Percentiles rank a stretch among this genome's conserved stretches.
phyloP scores from a whole-genome alignment of 78 protist species.

The Dictyostelium citrinum region DNA sequence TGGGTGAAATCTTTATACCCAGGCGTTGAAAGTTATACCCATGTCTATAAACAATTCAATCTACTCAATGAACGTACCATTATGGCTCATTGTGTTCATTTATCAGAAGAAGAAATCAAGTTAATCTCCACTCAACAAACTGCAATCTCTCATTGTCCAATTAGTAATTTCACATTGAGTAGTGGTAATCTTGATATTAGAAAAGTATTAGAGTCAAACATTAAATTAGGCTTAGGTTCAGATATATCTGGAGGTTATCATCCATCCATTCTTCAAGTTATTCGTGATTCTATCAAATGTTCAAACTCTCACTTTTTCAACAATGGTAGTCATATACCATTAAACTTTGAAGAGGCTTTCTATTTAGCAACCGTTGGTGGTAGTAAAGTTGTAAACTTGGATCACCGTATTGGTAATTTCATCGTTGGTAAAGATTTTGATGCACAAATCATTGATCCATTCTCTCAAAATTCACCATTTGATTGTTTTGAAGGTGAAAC shows the following conservation, averaged over 20 bases:
- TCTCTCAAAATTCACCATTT: constrained; percentile 55
- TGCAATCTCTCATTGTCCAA: constrained; percentile 89
- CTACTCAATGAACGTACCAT: constrained; percentile 80
- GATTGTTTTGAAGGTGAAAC: constrained; percentile 78
- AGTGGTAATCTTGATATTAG: constrained; percentile 75
- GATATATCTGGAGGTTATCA: constrained; percentile 89
- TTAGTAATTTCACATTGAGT: constrained; percentile 73
- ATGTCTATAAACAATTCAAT: constrained; percentile 83
- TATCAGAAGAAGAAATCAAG: constrained; percentile 63
- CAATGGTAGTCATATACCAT: background rate
- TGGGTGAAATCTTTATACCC: constrained; percentile 82
- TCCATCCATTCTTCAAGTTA: constrained; percentile 83
- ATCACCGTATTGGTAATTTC: constrained; percentile 82
- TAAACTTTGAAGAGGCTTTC: constrained; percentile 74
- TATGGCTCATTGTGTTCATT: constrained; percentile 89
- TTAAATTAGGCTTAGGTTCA: constrained; percentile 92
- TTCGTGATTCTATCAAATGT: constrained; percentile 81
- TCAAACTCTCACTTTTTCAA: constrained; percentile 71
- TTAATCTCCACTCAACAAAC: constrained; percentile 22
- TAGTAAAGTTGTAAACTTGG: constrained; percentile 74
- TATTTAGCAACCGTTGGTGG: constrained; percentile 91
- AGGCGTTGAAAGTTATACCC: constrained; percentile 60
- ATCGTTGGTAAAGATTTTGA: constrained; percentile 87
- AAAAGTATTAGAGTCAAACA: background rate
- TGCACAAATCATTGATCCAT: constrained; percentile 89